Base-by-base conservation (phyloP, 2,329 filamentous ascomycete species). In the Pyrenochaeta sp. region DNA sequence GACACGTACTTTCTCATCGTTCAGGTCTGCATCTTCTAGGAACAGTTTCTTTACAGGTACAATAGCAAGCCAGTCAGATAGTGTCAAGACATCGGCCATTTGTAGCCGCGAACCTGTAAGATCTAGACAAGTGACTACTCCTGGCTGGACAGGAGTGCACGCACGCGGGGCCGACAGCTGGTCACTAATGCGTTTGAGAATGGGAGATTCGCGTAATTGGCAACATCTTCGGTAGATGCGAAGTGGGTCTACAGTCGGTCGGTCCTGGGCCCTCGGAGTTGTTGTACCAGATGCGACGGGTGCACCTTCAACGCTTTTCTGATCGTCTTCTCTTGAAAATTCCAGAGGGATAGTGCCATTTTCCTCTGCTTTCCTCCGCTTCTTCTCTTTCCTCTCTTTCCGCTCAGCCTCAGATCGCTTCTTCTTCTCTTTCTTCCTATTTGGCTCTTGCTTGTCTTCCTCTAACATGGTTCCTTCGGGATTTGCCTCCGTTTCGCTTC, bases 141-240 rank as follows among this genome's bases (percentile, higher is more conserved):
- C 92, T 0, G 87, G 85, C 37, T 87, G 81, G 49, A 81, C 82
- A 1, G 84, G 75, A 9, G 87, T 82, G 27, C 83, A 85, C 44
- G 89, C 90, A n/a, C 85, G 83, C 1, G 88, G 83, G 32, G 88
- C 86, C 32, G 85, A 86, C 4, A 99, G 88, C 74, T 97, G 92
- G 67, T 96, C 91, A 0, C 91, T 94, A 41, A 99, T 90, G 68
- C 91, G 91, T 75, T 96, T 96, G 17, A 98, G 80, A 46, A 97
- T 93, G 0, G 92, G 91, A 0, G 92, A 96, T 77, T 98, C 95
- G 52, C 95, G 86, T 27, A 99, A 80, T 71, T 98, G 94, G 72
- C 95, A 98, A 73, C 95, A 98, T 69, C 95, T 85, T 61, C 94
- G 86, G 75, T 99, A 99, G 67, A 99, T 96, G 52, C 94, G 85